Conservation (phyloP, 805 yeast genomes). For the Ogataea corticis region DNA sequence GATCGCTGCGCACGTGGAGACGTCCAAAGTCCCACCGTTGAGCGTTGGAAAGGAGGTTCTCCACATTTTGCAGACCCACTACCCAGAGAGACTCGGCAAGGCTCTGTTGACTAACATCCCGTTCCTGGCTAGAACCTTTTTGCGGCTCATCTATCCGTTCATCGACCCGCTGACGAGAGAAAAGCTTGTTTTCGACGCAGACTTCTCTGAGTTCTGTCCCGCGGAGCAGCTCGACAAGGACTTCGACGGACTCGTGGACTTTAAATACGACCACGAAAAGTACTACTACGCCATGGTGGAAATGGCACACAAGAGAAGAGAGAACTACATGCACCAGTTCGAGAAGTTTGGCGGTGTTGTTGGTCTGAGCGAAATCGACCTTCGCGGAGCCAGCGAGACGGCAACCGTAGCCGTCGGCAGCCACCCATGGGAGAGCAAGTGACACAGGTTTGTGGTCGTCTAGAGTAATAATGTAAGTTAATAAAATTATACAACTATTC, state of each 20-base stretch:
- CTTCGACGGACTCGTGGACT: constrained; percentile 84
- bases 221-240: constrained; percentile 75
- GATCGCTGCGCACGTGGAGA: constrained; percentile 46
- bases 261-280: constrained; percentile 73
- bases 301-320: constrained; percentile 58
- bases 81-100: constrained; percentile 94
- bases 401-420: constrained; percentile 34
- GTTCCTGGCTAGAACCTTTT: constrained; percentile 88
- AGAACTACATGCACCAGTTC: constrained; percentile 68
- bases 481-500: too few species aligned
- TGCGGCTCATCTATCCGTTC: constrained; percentile 90
- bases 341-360: constrained; percentile 66
- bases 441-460: not conserved
- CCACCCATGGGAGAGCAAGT: constrained; percentile 25
- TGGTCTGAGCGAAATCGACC: constrained; percentile 82
- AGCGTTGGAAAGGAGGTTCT: constrained; percentile 88
- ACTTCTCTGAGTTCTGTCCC: constrained; percentile 82
- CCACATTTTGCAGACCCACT: constrained; percentile 92
- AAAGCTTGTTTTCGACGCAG: constrained; percentile 88
- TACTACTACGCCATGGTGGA: constrained; percentile 77
- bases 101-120: constrained; percentile 93
- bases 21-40: constrained; percentile 83
- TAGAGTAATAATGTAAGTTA: not conserved
- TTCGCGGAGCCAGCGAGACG: constrained; percentile 46
- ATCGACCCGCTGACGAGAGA: constrained; percentile 95